Evolutionary conservation across 1,284 basidiomycete genomes (phyloP).

Genomic region (Taiwanofungus camphoratus): DNA sequence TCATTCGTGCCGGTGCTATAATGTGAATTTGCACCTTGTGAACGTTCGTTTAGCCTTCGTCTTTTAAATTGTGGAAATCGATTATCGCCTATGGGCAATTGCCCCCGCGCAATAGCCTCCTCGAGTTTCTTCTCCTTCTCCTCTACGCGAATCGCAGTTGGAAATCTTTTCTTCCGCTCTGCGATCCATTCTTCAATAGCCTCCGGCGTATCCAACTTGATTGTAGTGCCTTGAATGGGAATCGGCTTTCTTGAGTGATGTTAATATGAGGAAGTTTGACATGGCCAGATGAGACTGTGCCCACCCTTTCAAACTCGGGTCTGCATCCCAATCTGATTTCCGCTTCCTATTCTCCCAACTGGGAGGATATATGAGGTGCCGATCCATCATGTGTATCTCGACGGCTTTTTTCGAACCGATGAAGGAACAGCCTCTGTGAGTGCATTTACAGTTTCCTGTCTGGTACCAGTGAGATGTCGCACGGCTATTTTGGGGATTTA

Average conservation of each 20-base stretch:
- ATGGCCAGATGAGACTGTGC: conserved; percentile 10
- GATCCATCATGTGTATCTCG: conserved; percentile 85
- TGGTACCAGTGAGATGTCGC: conserved; percentile 47
- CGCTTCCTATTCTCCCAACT: conserved; percentile 66
- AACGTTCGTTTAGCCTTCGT: conserved; percentile 22
- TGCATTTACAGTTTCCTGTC: conserved; percentile 57
- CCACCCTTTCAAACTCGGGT: conserved; percentile 70
- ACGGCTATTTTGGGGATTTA: conserved; percentile 7
- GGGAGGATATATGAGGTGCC: conserved; percentile 79
- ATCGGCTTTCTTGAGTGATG: conserved; percentile 50
- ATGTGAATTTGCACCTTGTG: conserved; percentile 24
- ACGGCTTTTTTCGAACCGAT: conserved; percentile 70
- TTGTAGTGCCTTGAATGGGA: conserved; percentile 76
- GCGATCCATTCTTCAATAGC: conserved; percentile 80
- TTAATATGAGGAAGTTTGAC: not conserved
- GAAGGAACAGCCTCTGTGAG: conserved; percentile 65
- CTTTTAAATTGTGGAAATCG: conserved; percentile 32
- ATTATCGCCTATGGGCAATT: conserved; percentile 50
- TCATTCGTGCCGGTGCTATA: conserved; percentile 29
- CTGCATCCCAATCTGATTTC: conserved; percentile 65
- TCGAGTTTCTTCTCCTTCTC: conserved; percentile 74
- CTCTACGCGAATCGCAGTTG: conserved; percentile 58
- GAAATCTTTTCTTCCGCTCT: conserved; percentile 83
- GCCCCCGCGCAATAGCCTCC: conserved; percentile 75
- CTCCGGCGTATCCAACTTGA: conserved; percentile 77